phyloP scores from a whole-genome alignment of 2,329 filamentous ascomycete species.

The Penicillium olsonii region DNA sequence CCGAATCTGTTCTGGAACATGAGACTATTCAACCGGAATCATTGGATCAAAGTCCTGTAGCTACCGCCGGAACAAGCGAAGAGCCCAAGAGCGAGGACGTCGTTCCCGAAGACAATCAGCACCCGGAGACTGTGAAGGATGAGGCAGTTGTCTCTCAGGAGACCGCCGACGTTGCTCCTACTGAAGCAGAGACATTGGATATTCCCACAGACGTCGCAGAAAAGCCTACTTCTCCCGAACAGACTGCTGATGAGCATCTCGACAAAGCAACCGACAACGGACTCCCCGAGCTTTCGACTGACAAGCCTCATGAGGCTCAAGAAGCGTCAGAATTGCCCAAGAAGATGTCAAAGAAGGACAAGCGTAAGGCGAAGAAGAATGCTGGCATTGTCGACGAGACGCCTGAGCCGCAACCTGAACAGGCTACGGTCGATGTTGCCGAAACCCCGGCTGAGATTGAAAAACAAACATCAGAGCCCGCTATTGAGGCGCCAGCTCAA shows the following conservation, averaged over 20 bases:
- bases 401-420: background rate
- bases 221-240: background rate
- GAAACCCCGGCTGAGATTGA: background rate
- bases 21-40: background rate
- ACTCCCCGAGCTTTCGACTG: background rate
- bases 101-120: background rate
- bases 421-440: background rate
- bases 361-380: constrained; percentile 26
- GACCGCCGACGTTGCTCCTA: background rate
- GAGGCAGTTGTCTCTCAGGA: background rate
- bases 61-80: background rate
- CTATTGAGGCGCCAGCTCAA: background rate
- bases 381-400: constrained; percentile 3
- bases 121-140: background rate
- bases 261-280: constrained; percentile 7
- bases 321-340: constrained; percentile 8
- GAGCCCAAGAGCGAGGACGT: background rate
- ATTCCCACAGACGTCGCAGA: background rate
- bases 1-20: background rate
- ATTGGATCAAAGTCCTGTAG: background rate
- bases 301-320: constrained; percentile 5
- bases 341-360: constrained; percentile 27
- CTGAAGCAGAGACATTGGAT: background rate
- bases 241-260: background rate
- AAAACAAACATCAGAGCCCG: background rate